Percentiles rank a stretch among this genome's conserved stretches.
These are phyloP conservation scores for Dimargaris cristalligena DNA, from an alignment of 192 early-diverging fungal species.

Conservation along the genomic window DNA sequence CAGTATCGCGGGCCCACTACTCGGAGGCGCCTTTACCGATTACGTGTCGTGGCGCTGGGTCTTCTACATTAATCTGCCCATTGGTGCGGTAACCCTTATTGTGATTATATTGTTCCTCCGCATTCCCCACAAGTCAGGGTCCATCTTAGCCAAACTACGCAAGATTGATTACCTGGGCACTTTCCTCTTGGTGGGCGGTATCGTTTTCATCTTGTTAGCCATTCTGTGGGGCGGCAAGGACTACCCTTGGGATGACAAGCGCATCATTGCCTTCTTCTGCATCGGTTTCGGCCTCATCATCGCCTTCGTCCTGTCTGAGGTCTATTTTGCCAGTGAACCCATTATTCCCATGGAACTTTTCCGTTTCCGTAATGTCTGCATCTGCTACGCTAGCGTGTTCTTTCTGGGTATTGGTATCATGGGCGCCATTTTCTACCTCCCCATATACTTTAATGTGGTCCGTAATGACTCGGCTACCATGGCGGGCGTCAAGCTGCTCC, in stretches of 20 bases:
- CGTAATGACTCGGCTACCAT: constrained; percentile 31
- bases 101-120: constrained; percentile 32
- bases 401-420: constrained; percentile 40
- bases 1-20: constrained; percentile 43
- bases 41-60: constrained; percentile 54
- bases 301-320: constrained; percentile 17
- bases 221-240: constrained; percentile 41
- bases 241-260: constrained; percentile 38
- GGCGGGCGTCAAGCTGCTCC: constrained; percentile 46
- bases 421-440: constrained; percentile 38
- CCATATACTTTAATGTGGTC: constrained; percentile 46
- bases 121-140: constrained; percentile 22
- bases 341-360: constrained; percentile 32
- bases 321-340: constrained; percentile 36
- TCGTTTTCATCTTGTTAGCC: constrained; percentile 36
- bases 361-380: constrained; percentile 35
- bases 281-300: constrained; percentile 13
- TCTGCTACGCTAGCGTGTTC: constrained; percentile 30
- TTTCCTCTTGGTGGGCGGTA: constrained; percentile 25
- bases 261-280: constrained; percentile 34
- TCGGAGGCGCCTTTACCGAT: constrained; percentile 53
- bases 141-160: constrained; percentile 32
- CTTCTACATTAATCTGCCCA: constrained; percentile 35
- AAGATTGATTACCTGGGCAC: constrained; percentile 44
- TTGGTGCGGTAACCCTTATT: constrained; percentile 19